These are phyloP conservation scores for Carex parvula DNA, from an alignment of 176 grass and related monocot genomes.

Conservation along the genomic window DNA sequence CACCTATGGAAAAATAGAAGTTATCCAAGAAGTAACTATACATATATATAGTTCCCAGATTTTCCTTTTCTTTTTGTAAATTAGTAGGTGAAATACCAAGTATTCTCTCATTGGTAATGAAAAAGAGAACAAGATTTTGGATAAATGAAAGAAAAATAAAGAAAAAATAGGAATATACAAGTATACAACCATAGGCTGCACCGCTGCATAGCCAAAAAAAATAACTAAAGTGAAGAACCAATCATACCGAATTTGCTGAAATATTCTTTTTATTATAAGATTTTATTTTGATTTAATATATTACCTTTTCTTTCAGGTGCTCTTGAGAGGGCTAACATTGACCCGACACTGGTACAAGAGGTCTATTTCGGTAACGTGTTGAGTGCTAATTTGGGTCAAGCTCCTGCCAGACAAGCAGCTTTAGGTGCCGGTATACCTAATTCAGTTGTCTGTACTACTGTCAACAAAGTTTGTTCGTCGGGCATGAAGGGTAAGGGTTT, in stretches of 20 bases:
- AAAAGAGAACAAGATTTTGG: too few species aligned
- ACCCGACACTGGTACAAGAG: conserved; percentile 81
- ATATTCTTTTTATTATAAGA: background rate
- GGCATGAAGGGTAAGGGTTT: conserved; percentile 75
- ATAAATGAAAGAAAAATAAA: too few species aligned
- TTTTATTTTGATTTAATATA: background rate
- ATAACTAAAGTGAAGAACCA: background rate
- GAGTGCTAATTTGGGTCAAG: conserved; percentile 90
- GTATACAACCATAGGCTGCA: too few species aligned
- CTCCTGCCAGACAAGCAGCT: conserved; percentile 84
- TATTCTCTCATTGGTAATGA: too few species aligned
- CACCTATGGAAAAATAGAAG: background rate
- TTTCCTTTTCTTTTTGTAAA: too few species aligned
- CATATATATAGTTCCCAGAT: too few species aligned
- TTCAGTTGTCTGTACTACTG: conserved; percentile 73
- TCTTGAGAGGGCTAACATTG: conserved; percentile 58
- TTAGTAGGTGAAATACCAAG: too few species aligned
- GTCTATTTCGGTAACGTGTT: conserved; percentile 93
- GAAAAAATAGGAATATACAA: too few species aligned
- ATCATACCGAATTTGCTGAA: background rate
- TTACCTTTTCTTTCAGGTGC: conserved; percentile 38
- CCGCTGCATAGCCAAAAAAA: too few species aligned
- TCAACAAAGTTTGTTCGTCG: conserved; percentile 94
- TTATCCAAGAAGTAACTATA: background rate
- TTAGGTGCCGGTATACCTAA: conserved; percentile 74